Percentiles rank a stretch among this genome's conserved stretches.
These are phyloP conservation scores for Vigna mungo DNA, from an alignment of 306 rosid genomes.

Conservation along the genomic window DNA sequence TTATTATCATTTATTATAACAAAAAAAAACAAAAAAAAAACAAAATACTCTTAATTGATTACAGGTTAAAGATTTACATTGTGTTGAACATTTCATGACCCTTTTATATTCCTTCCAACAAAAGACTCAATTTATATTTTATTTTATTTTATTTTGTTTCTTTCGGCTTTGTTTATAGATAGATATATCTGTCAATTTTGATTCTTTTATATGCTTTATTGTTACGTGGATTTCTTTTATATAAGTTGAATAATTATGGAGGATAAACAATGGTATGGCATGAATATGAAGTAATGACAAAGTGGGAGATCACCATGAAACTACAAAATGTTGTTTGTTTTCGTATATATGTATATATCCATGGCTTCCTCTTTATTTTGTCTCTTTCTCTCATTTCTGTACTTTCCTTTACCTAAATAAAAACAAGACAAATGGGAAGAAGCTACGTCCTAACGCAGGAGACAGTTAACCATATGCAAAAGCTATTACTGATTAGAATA, in stretches of 20 bases:
- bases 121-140: too few species aligned
- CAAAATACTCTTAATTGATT: too few species aligned
- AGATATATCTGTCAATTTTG: neutral
- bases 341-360: neutral
- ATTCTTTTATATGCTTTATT: neutral
- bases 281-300: conserved; percentile 42
- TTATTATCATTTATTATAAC: too few species aligned
- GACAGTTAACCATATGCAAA: too few species aligned
- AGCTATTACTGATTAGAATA: too few species aligned
- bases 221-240: neutral
- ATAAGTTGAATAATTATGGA: conserved; percentile 28
- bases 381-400: conserved; percentile 27
- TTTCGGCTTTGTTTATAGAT: neutral
- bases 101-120: too few species aligned
- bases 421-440: too few species aligned
- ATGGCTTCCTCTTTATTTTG: neutral
- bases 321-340: conserved; percentile 39
- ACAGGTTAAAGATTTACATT: too few species aligned
- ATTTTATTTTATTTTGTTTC: too few species aligned
- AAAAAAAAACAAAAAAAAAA: too few species aligned
- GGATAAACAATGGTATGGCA: neutral
- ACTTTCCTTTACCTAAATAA: neutral
- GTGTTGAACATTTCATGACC: too few species aligned
- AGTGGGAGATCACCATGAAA: conserved; percentile 26
- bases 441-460: too few species aligned